Percentiles rank a stretch among this genome's conserved stretches.
Evolutionary conservation across 352 stramenopile species (phyloP).

Genomic region (Phytophthora brassicae): DNA sequence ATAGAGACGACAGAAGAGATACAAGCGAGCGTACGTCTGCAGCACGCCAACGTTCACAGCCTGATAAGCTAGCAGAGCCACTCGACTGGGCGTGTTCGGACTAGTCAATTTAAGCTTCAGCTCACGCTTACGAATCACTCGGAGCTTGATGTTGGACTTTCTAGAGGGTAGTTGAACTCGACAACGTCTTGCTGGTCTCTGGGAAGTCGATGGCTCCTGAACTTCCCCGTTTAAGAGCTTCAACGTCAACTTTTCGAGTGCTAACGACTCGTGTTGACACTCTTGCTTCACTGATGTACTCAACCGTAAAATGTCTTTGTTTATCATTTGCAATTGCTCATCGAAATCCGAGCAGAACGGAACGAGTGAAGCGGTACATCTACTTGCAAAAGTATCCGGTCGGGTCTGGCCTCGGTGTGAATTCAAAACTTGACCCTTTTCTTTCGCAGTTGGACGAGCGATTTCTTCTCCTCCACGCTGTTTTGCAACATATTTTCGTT

Average conservation of each 20-base stretch:
- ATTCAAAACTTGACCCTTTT: neutral
- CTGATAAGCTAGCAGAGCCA: constrained; percentile 18
- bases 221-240: constrained; percentile 9
- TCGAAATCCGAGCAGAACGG: constrained; percentile 28
- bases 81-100: constrained; percentile 16
- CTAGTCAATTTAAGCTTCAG: neutral
- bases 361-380: constrained; percentile 9
- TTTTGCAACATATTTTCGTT: neutral
- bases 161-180: constrained; percentile 9
- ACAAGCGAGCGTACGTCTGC: constrained; percentile 27
- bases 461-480: neutral
- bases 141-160: constrained; percentile 21
- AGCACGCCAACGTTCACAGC: constrained; percentile 25
- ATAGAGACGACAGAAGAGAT: constrained; percentile 28
- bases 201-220: neutral
- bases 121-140: neutral
- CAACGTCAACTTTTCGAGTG: constrained; percentile 25
- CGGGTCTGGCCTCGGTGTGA: neutral
- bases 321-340: constrained; percentile 20
- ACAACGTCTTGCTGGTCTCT: neutral
- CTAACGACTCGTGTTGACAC: constrained; percentile 22
- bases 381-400: neutral
- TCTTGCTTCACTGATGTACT: constrained; percentile 21
- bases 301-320: constrained; percentile 13
- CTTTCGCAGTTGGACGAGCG: neutral